These are phyloP conservation scores for Apophysomyces sp. DNA, from an alignment of 371 early-diverging fungal species.

Conservation along the genomic window DNA sequence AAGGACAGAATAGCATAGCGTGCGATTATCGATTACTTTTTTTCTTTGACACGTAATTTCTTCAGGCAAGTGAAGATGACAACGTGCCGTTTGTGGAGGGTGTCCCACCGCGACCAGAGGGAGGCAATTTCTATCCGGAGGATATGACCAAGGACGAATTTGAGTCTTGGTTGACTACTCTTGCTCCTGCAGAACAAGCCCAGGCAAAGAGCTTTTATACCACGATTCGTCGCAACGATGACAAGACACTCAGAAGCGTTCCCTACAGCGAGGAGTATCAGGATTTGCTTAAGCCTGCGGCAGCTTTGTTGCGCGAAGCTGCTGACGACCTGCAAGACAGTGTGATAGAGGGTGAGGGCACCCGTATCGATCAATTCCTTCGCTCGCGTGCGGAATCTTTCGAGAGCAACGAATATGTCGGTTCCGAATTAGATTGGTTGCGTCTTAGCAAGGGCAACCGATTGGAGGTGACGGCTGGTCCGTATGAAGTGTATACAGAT, in stretches of 20 bases:
- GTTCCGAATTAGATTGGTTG: slow-evolving; percentile 76
- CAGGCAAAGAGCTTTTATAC: slow-evolving; percentile 75
- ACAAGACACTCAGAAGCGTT: slow-evolving; percentile 36
- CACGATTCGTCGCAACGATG: slow-evolving; percentile 47
- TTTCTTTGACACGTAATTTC: too few species aligned
- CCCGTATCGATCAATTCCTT: slow-evolving; percentile 60
- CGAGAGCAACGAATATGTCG: slow-evolving; percentile 63
- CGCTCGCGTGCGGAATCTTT: slow-evolving; percentile 63
- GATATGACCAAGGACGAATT: slow-evolving; percentile 75
- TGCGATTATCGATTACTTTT: too few species aligned
- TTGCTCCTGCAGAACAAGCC: slow-evolving; percentile 45
- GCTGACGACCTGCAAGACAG: slow-evolving; percentile 44
- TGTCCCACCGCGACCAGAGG: slow-evolving; percentile 61
- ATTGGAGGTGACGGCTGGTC: slow-evolving; percentile 72
- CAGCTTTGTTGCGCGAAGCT: slow-evolving; percentile 58
- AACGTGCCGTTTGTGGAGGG: slow-evolving; percentile 62
- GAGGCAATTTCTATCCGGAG: slow-evolving; percentile 78
- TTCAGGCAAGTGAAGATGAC: slow-evolving; percentile 45
- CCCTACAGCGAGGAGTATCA: slow-evolving; percentile 66
- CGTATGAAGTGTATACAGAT: slow-evolving; percentile 84
- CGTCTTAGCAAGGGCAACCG: slow-evolving; percentile 58
- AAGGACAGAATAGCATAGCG: slow-evolving; percentile 10
- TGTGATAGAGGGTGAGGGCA: slow-evolving; percentile 29
- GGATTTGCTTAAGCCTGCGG: slow-evolving; percentile 62
- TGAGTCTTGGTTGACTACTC: slow-evolving; percentile 51